Evolutionary conservation across 176 grass and related monocot species (phyloP).

Genomic region (Phyllostachys edulis): DNA sequence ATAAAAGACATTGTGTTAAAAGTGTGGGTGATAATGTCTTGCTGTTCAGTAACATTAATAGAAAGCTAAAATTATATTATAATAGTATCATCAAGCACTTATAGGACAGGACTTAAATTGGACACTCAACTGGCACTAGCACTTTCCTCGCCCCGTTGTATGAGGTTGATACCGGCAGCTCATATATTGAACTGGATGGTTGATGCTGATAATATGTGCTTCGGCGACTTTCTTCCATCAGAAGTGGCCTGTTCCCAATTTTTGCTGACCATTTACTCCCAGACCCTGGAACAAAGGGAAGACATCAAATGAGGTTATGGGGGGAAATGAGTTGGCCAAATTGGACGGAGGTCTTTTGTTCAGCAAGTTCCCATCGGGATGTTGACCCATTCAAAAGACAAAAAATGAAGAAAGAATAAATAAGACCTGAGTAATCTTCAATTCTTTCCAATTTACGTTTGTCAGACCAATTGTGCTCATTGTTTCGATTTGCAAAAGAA

Average conservation of each 20-base stretch:
- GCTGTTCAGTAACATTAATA: slow-evolving; percentile 6
- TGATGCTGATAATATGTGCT: slow-evolving; percentile 68
- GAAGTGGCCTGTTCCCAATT: slow-evolving; percentile 55
- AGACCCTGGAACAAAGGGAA: slow-evolving; percentile 43
- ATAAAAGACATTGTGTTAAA: slow-evolving; percentile 34
- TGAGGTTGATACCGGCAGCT: slow-evolving; percentile 50
- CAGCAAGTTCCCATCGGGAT: not conserved
- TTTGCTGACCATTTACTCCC: slow-evolving; percentile 47
- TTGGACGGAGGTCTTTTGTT: not conserved
- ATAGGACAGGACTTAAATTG: slow-evolving; percentile 15
- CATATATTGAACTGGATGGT: slow-evolving; percentile 48
- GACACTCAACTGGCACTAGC: slow-evolving; percentile 70
- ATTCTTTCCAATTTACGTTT: slow-evolving; percentile 53
- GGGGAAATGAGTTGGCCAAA: not conserved
- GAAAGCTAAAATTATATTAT: not conserved
- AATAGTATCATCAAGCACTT: not conserved
- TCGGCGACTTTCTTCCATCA: slow-evolving; percentile 70
- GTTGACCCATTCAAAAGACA: not conserved
- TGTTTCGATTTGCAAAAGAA: slow-evolving; percentile 52
- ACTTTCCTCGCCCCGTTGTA: slow-evolving; percentile 64
- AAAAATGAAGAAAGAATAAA: not conserved
- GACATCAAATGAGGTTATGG: not conserved
- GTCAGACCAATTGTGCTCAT: slow-evolving; percentile 52
- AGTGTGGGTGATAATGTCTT: slow-evolving; percentile 11
- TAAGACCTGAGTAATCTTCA: slow-evolving; percentile 72